Evolutionary conservation across 768 basidiomycete genomes (phyloP), one percentile per base, ranked within the genome.

Genomic region (Crassisporium funariophilum): DNA sequence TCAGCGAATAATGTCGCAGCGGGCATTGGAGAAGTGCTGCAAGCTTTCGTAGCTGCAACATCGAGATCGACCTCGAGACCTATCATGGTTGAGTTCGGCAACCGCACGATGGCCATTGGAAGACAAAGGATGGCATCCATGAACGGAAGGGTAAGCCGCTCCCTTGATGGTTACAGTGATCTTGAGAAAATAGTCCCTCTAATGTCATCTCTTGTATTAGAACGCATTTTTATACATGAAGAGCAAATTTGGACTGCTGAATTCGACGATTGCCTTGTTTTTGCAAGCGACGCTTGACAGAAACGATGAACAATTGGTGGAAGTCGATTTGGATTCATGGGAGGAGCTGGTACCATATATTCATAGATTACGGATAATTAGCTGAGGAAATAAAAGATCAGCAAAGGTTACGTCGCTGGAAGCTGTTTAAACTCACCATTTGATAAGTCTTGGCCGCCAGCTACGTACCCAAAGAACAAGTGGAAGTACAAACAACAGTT

Each of bases 261-360:
- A 67, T 49, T 49, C 63, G 24, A 57, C 64, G 11, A 46, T 58
- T 4, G 53, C 66, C 40, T 35, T 66, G 22, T 63, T 60, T 41
- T 34, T 69, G 31, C 56, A 67, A 42, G 66, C 60, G 5, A 49
- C 56, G 42, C 63, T 63, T 50, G 46, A 64, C 22, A 60, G 56
- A 9, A 60, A 56, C 20, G 53, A 56, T 11, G 61, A 59, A 4
- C 41, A 49, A 24, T 69, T 58, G 47, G 61, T 65, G 6, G 64
- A 65, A 54, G 56, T 69, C n/a, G 70, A 70, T 43, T 43, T 69
- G 55, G 68, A 71, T 51, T 61, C 66, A 37, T 68, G 69, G 68
- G 69, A 70, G 52, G 69, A 71, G 47, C 50, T 68, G 20, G 62
- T 65, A 12, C 56, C 56, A 19, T 54, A 60, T 38, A 64, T 70